Base-by-base conservation (phyloP, 2,329 filamentous ascomycete species). In the Calonectria hawksworthii region DNA sequence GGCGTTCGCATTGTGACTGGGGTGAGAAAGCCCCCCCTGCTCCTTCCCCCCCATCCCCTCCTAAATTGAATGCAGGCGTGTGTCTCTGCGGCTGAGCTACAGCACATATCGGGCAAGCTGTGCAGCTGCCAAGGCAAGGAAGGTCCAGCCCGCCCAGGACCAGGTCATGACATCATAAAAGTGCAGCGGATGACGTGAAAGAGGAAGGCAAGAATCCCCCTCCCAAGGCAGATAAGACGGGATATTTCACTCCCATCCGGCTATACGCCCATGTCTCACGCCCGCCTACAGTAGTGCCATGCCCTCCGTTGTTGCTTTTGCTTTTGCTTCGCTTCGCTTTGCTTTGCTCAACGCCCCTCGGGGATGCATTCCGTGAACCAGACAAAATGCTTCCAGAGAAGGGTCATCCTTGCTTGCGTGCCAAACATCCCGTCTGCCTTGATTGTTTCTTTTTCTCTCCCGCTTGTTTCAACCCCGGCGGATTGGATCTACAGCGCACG, bases 111-210 rank as follows among this genome's bases (percentile, higher is more conserved):
- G 21, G n/a, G n/a, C 44, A 23, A 47, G 44, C n/a, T 47, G 44
- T 13, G 21, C 44, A 23, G 10, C n/a, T 52, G 30, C 30, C 54
- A 63, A 38, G 41, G 67, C 4, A 32, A 32, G 30, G 8, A 32
- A 32, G 30, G 30, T 26, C 52, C 18, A 30, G 16, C 30, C 8
- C 32, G 52, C 23, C 34, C 44, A 52, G 47, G 54, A 21, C 34
- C 50, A 18, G 23, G 23, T 11, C 69, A 73, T 70, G 73, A 75
- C 73, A 75, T 75, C 73, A 75, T 75, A 18, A 50, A 68, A 10
- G 14, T 21, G 23, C 9, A n/a, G 11, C 26, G 44, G 50, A 64
- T 47, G 41, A 28, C 34, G 32, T n/a, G 2, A 34, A 44, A 28
- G 21, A 21, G 32, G 23, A 26, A 50, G 23, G n/a, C n/a, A 50